phyloP scores from a whole-genome alignment of 192 early-diverging fungal genomes.

The Coemansia aciculifera region DNA sequence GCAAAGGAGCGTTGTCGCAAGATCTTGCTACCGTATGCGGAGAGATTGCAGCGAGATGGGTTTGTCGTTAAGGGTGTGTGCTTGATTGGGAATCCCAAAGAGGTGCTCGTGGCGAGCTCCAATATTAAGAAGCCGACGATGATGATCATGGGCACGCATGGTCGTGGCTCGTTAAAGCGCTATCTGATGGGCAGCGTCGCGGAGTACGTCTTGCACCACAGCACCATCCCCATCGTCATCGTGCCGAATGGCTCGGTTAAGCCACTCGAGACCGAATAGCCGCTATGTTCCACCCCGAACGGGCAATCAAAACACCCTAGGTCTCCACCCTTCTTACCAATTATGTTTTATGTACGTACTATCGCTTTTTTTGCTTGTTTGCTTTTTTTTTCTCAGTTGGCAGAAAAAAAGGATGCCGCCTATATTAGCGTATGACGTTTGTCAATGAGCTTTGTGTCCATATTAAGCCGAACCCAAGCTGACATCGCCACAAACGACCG shows the following conservation, averaged over 20 bases:
- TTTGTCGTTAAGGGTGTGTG: conserved; percentile 55
- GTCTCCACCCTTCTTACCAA: not conserved
- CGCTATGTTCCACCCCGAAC: not conserved
- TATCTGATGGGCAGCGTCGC: conserved; percentile 70
- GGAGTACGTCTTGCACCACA: conserved; percentile 67
- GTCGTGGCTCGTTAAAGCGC: conserved; percentile 64
- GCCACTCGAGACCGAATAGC: conserved; percentile 23
- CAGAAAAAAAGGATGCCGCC: not conserved
- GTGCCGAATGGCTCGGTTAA: conserved; percentile 56
- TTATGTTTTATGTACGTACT: conserved; percentile 4
- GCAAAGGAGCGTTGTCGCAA: conserved; percentile 50
- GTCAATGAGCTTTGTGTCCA: not conserved
- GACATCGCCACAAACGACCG: not conserved
- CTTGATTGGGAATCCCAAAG: conserved; percentile 53
- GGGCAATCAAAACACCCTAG: not conserved
- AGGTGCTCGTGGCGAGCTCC: conserved; percentile 51
- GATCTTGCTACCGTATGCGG: conserved; percentile 45
- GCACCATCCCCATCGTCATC: conserved; percentile 65
- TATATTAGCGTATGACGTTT: not conserved
- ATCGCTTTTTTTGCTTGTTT: not conserved
- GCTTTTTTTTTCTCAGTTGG: not conserved
- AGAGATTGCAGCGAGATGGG: conserved; percentile 46
- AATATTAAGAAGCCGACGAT: conserved; percentile 61
- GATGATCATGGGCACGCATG: conserved; percentile 71
- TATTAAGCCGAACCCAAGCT: not conserved